Percentiles rank a stretch among this genome's conserved stretches.
phyloP scores from a whole-genome alignment of 2,329 filamentous ascomycete genomes.

The Diaporthe sp. region DNA sequence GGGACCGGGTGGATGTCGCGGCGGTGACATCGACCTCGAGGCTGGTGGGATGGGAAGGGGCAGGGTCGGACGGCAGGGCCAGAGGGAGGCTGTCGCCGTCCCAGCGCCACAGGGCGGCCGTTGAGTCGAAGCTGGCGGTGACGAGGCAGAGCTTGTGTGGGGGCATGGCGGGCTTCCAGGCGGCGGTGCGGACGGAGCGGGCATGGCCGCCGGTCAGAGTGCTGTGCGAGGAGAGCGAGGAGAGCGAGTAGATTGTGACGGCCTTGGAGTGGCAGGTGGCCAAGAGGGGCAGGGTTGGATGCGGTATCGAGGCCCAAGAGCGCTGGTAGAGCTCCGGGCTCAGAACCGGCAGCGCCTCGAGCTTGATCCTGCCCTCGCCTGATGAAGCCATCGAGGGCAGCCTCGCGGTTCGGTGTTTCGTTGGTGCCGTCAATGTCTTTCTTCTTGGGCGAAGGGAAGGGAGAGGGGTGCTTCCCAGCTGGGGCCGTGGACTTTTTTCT shows the following conservation, averaged over 20 bases:
- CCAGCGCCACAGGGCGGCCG: slow-evolving; percentile 86
- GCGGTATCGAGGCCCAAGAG: slow-evolving; percentile 87
- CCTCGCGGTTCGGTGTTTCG: not conserved
- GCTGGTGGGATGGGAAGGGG: slow-evolving; percentile 42
- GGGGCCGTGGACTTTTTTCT: not conserved
- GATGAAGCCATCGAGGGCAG: slow-evolving; percentile 48
- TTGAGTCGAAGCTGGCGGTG: slow-evolving; percentile 94
- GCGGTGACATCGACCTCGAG: slow-evolving; percentile 60
- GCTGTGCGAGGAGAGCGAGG: slow-evolving; percentile 83
- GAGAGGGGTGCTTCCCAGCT: not conserved
- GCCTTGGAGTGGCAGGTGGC: slow-evolving; percentile 91
- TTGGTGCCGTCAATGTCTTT: not conserved
- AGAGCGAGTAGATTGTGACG: slow-evolving; percentile 90
- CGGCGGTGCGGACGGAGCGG: slow-evolving; percentile 85
- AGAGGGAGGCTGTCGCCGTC: slow-evolving; percentile 59
- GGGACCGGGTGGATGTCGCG: slow-evolving; percentile 43
- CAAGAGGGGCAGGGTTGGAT: slow-evolving; percentile 88
- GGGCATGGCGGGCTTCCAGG: slow-evolving; percentile 85
- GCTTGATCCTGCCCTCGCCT: slow-evolving; percentile 43
- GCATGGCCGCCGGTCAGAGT: slow-evolving; percentile 89
- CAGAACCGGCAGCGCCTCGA: slow-evolving; percentile 61
- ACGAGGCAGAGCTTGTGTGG: slow-evolving; percentile 81
- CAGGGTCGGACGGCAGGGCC: slow-evolving; percentile 41
- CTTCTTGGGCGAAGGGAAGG: not conserved
- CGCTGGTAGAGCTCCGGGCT: slow-evolving; percentile 75